Evolutionary conservation across 306 rosid genomes (phyloP).

Genomic region (Hippophae rhamnoides): DNA sequence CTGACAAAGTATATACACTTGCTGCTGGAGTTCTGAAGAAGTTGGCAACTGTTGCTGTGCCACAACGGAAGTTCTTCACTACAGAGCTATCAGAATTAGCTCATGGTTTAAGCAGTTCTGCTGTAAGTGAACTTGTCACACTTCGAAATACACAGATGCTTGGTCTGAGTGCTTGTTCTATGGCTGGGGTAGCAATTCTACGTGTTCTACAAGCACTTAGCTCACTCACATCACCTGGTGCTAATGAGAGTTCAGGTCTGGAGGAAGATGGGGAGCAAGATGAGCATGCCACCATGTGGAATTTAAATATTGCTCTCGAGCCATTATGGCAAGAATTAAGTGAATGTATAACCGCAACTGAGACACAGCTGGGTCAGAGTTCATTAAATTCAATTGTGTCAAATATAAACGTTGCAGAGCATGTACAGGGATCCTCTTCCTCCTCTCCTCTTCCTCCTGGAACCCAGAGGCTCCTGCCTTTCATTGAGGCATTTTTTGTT

Average conservation of each 20-base stretch:
- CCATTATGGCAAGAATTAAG: constrained; percentile 97
- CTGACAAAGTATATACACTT: constrained; percentile 81
- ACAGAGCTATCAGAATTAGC: constrained; percentile 67
- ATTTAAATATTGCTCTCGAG: constrained; percentile 73
- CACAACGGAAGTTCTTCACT: constrained; percentile 70
- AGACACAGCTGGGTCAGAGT: constrained; percentile 74
- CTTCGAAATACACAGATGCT: constrained; percentile 84
- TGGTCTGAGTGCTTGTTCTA: constrained; percentile 90
- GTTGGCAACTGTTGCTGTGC: constrained; percentile 64
- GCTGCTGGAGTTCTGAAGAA: constrained; percentile 85
- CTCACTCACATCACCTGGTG: constrained; percentile 49
- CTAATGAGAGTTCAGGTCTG: constrained; percentile 32
- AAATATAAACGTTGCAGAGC: constrained; percentile 55
- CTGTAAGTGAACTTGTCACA: constrained; percentile 81
- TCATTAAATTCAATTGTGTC: constrained; percentile 44
- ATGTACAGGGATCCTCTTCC: constrained; percentile 67
- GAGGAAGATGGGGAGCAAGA: constrained; percentile 54
- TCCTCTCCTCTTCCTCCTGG: constrained; percentile 98
- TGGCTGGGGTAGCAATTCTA: constrained; percentile 94
- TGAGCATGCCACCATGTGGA: constrained; percentile 76
- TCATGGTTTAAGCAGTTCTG: constrained; percentile 78
- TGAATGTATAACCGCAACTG: constrained; percentile 85
- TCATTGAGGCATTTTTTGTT: constrained; percentile 94
- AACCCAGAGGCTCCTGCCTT: constrained; percentile 89
- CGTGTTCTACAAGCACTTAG: constrained; percentile 90